Evolutionary conservation across 2,329 filamentous ascomycete species (phyloP).

Genomic region (Aspergillus ruber): DNA sequence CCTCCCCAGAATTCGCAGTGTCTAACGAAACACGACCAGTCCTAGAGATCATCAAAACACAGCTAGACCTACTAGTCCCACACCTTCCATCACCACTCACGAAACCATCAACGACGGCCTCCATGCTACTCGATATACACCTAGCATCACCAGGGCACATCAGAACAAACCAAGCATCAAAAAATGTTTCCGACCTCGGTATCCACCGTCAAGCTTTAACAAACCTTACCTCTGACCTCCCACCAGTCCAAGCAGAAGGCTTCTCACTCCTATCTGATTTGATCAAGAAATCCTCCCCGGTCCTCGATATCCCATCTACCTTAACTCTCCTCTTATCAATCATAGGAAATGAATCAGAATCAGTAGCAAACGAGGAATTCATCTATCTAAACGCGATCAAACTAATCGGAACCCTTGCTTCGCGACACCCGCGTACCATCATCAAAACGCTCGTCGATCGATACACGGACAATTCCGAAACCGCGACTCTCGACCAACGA

Average conservation of each 20-base stretch:
- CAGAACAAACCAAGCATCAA: conserved; percentile 12
- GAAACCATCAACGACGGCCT: conserved; percentile 34
- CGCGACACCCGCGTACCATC: conserved; percentile 36
- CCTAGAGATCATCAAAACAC: conserved; percentile 28
- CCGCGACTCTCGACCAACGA: conserved; percentile 32
- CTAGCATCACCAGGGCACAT: conserved; percentile 22
- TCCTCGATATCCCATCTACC: conserved; percentile 39
- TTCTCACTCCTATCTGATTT: conserved; percentile 35
- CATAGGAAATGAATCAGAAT: conserved; percentile 28
- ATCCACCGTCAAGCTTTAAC: conserved; percentile 36
- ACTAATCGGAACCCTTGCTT: conserved; percentile 34
- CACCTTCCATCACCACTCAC: conserved; percentile 25
- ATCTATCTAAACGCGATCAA: conserved; percentile 41
- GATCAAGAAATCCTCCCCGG: conserved; percentile 34
- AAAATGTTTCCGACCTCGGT: conserved; percentile 32
- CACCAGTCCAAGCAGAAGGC: conserved; percentile 39
- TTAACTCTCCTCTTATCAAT: conserved; percentile 35
- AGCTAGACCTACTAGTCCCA: conserved; percentile 30
- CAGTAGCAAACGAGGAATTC: conserved; percentile 34
- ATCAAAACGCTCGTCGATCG: conserved; percentile 34
- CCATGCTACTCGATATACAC: conserved; percentile 39
- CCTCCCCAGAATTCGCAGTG: conserved; percentile 34
- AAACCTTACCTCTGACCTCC: conserved; percentile 34
- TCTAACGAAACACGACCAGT: conserved; percentile 23
- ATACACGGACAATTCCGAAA: conserved; percentile 35